A percentile compares a stretch with the other conserved stretches of the same genome.
phyloP scores from a whole-genome alignment of 75 land plant species.

The Sequoiadendron giganteum region DNA sequence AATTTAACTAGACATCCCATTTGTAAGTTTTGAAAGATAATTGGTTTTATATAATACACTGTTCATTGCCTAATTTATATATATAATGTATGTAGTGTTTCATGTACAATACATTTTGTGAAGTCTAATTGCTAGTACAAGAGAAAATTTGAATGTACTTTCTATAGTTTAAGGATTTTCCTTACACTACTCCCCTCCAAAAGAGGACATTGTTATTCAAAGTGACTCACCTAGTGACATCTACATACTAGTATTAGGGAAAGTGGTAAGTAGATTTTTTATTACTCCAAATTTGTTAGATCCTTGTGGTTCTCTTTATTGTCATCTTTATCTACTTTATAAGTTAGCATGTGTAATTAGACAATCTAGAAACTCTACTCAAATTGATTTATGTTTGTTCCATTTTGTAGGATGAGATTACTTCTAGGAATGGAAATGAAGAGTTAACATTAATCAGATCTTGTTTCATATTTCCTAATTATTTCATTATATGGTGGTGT shows the following conservation, averaged over 20 bases:
- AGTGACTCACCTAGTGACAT: constrained; percentile 72
- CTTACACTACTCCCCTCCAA: constrained; percentile 76
- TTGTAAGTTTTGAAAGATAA: no score
- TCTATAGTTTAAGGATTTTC: no score
- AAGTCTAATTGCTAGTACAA: no score
- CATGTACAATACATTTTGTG: no score
- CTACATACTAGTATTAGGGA: constrained; percentile 67
- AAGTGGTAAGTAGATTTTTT: constrained; percentile 23
- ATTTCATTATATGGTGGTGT: constrained; percentile 28
- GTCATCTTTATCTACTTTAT: background rate
- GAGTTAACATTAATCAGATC: constrained; percentile 8
- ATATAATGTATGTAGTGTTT: no score
- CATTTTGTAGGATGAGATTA: background rate
- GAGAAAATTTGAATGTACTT: no score
- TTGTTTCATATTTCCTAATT: constrained; percentile 15
- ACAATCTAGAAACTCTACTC: background rate
- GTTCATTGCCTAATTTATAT: no score
- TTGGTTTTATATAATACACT: no score
- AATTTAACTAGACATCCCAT: no score
- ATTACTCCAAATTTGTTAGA: background rate
- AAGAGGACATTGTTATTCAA: constrained; percentile 70
- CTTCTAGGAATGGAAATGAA: constrained; percentile 3
- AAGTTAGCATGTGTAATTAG: background rate
- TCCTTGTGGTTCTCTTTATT: background rate
- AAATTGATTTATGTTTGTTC: background rate